phyloP scores from a whole-genome alignment of 208 protist genomes.

The Leishmania braziliensis region DNA sequence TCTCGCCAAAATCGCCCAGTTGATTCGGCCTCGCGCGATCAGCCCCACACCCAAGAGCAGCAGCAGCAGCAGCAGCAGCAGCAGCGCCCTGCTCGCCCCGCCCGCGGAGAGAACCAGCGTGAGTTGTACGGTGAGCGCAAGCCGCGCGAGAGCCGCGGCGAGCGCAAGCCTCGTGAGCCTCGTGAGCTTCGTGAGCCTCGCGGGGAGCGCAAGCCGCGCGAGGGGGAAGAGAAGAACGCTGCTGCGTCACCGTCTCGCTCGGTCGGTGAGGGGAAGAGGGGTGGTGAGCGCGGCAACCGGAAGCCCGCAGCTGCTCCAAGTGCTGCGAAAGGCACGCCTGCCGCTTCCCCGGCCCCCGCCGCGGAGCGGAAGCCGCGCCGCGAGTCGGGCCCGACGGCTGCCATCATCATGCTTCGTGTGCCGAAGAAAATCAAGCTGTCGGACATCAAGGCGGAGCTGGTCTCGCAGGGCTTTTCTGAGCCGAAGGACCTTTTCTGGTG shows the following conservation, averaged over 20 bases:
- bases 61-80: constrained; percentile 14
- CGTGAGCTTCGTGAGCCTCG: constrained; percentile 21
- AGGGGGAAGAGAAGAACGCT: constrained; percentile 5
- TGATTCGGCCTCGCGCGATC: constrained; percentile 5
- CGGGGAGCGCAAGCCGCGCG: constrained; percentile 27
- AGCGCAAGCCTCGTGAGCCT: constrained; percentile 22
- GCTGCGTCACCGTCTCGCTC: constrained; percentile 1
- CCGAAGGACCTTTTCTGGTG: constrained; percentile 74
- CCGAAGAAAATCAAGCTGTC: constrained; percentile 66
- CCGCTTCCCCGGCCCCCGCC: constrained; percentile 2
- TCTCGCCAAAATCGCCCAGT: constrained; percentile 23
- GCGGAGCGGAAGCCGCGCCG: constrained; percentile 15
- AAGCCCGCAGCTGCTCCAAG: constrained; percentile 7
- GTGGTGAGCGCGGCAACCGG: not conserved
- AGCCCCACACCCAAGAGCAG: constrained; percentile 1
- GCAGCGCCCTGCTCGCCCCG: constrained; percentile 27
- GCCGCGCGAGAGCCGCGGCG: constrained; percentile 24
- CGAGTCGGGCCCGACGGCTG: constrained; percentile 30
- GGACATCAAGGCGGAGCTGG: constrained; percentile 57
- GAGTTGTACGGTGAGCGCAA: constrained; percentile 25
- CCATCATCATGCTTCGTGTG: constrained; percentile 56
- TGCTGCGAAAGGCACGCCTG: not conserved
- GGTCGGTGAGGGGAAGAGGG: not conserved
- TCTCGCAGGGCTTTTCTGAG: constrained; percentile 15
- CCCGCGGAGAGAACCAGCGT: constrained; percentile 2